These are phyloP conservation scores for Rosa lucieae DNA, from an alignment of 306 rosid genomes.

Conservation along the genomic window DNA sequence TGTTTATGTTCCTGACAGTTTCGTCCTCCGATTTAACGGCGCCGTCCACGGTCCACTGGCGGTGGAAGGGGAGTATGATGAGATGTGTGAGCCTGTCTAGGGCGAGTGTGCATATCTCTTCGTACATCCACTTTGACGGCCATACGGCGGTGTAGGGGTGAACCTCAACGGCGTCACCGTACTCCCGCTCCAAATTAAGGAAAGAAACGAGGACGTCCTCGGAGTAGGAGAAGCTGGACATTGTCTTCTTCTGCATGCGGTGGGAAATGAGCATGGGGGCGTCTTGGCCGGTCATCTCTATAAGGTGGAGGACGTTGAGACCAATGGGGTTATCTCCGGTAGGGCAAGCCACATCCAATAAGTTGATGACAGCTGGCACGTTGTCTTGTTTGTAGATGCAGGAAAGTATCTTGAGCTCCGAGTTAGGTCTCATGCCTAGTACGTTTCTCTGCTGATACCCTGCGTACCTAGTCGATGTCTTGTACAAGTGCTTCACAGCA, in stretches of 20 bases:
- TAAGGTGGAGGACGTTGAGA: slow-evolving; percentile 52
- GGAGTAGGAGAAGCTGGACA: slow-evolving; percentile 14
- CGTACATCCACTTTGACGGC: slow-evolving; percentile 52
- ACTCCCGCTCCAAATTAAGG: slow-evolving; percentile 35
- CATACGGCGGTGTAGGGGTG: slow-evolving; percentile 49
- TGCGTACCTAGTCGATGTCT: slow-evolving; percentile 58
- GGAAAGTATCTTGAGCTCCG: slow-evolving; percentile 52
- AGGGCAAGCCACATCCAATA: slow-evolving; percentile 42
- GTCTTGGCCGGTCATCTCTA: slow-evolving; percentile 58
- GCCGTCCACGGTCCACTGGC: slow-evolving; percentile 43
- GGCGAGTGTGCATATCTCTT: slow-evolving; percentile 52
- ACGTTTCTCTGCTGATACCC: slow-evolving; percentile 52
- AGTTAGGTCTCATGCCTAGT: slow-evolving; percentile 25
- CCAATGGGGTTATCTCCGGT: slow-evolving; percentile 34
- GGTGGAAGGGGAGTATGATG: slow-evolving; percentile 60
- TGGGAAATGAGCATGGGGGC: slow-evolving; percentile 59
- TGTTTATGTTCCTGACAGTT: slow-evolving; percentile 39
- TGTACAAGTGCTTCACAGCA: slow-evolving; percentile 49
- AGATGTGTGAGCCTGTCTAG: slow-evolving; percentile 44
- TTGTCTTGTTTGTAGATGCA: slow-evolving; percentile 60
- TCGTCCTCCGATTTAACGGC: slow-evolving; percentile 39
- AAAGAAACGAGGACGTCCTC: slow-evolving; percentile 43
- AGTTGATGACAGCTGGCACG: slow-evolving; percentile 39
- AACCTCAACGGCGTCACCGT: slow-evolving; percentile 14
- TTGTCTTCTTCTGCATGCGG: slow-evolving; percentile 30